Conservation (phyloP, 2,329 filamentous ascomycete species). For the Aspergillus persii region DNA sequence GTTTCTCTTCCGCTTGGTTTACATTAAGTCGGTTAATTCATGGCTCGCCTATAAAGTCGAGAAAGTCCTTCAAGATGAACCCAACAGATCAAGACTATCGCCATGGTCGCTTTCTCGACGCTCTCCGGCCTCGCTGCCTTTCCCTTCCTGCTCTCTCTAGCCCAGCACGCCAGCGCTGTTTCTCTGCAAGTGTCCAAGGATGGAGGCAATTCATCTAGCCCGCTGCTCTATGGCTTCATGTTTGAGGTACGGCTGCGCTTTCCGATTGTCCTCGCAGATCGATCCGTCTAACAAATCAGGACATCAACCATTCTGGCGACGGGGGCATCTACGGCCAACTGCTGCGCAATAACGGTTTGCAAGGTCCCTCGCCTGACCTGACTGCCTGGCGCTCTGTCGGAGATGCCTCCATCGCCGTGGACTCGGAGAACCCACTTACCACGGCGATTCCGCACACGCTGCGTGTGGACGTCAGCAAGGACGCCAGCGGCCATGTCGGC, state of each 20-base stretch:
- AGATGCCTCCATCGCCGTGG: constrained; percentile 47
- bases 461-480: constrained; percentile 29
- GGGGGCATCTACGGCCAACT: constrained; percentile 72
- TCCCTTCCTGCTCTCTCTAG: constrained; percentile 2
- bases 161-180: constrained; percentile 2
- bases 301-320: constrained; percentile 68
- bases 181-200: constrained; percentile 11
- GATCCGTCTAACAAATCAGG: constrained; percentile 34
- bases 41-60: not conserved
- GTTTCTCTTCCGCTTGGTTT: not conserved
- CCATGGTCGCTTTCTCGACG: constrained; percentile 12
- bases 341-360: constrained; percentile 69
- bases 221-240: constrained; percentile 45
- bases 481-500: constrained; percentile 29
- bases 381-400: constrained; percentile 49
- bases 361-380: constrained; percentile 49
- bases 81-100: not conserved
- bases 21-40: not conserved
- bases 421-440: constrained; percentile 52
- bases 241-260: constrained; percentile 32
- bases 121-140: constrained; percentile 10
- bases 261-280: too few species aligned
- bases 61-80: not conserved
- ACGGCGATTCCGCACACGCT: constrained; percentile 53
- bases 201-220: constrained; percentile 40